phyloP scores from a whole-genome alignment of 1,284 basidiomycete genomes.

The Moniliophthora roreri region DNA sequence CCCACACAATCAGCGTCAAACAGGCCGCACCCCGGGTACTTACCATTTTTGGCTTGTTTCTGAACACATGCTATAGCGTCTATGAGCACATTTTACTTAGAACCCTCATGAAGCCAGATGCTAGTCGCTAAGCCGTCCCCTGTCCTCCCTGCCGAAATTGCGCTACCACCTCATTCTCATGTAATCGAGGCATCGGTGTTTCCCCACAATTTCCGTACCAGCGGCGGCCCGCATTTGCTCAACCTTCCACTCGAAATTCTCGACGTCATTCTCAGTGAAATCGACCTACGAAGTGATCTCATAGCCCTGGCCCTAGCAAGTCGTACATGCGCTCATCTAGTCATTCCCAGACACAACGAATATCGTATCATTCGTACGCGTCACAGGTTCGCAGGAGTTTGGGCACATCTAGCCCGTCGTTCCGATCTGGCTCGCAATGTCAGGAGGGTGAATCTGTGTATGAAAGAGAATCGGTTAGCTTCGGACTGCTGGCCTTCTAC shows the following conservation, averaged over 20 bases:
- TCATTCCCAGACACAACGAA: constrained; percentile 45
- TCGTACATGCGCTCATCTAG: constrained; percentile 30
- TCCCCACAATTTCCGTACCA: no score
- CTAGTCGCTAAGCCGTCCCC: no score
- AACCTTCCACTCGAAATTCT: constrained; percentile 40
- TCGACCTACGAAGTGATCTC: constrained; percentile 39
- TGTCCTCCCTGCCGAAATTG: background rate
- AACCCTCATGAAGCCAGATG: no score
- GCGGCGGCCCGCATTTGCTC: constrained; percentile 11
- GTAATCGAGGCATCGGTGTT: background rate
- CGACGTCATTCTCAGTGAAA: constrained; percentile 41
- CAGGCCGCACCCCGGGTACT: no score
- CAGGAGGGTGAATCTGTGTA: constrained; percentile 38
- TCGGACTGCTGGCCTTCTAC: constrained; percentile 36
- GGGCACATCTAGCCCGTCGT: constrained; percentile 47
- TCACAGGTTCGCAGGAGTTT: constrained; percentile 38
- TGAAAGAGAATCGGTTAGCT: constrained; percentile 30
- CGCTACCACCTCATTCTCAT: background rate
- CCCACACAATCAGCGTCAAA: no score
- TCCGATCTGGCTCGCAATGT: constrained; percentile 42
- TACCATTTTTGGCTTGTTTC: no score
- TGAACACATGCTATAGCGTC: no score
- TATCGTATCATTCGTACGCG: constrained; percentile 47
- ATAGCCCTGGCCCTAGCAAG: constrained; percentile 44
- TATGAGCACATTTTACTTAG: no score